Percentiles rank a stretch among this genome's conserved stretches.
Evolutionary conservation across 306 rosid genomes (phyloP).

Genomic region (Adenanthera pavonina): DNA sequence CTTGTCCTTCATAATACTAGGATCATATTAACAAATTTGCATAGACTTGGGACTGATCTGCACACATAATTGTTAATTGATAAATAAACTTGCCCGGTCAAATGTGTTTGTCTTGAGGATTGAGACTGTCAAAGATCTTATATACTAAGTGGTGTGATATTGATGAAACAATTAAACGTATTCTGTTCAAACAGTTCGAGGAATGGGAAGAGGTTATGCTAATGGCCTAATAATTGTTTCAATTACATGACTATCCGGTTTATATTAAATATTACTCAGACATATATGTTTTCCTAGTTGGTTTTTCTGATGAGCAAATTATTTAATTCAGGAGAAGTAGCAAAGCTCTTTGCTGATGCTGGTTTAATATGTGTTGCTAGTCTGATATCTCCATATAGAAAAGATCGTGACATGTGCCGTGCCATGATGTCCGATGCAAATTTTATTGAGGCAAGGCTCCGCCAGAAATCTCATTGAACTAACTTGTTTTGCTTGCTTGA

Average conservation of each 20-base stretch:
- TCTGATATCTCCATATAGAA: constrained; percentile 82
- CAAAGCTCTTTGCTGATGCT: constrained; percentile 83
- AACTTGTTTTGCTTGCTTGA: constrained; percentile 31
- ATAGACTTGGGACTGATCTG: constrained; percentile 6
- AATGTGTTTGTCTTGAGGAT: background rate
- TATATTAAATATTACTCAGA: constrained; percentile 3
- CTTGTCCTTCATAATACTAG: constrained; percentile 2
- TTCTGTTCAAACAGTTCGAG: background rate
- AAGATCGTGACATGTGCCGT: constrained; percentile 76
- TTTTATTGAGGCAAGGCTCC: constrained; percentile 74
- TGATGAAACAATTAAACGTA: background rate
- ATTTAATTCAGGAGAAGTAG: constrained; percentile 71
- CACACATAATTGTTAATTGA: constrained; percentile 10
- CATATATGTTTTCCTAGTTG: constrained; percentile 14
- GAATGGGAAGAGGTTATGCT: background rate
- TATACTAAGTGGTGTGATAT: background rate
- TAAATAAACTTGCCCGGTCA: constrained; percentile 7
- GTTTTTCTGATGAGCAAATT: constrained; percentile 36
- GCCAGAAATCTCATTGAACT: constrained; percentile 13
- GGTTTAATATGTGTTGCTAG: constrained; percentile 80
- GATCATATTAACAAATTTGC: background rate
- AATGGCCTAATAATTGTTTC: background rate
- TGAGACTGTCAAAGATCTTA: background rate
- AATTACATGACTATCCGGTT: background rate
- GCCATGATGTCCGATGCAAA: constrained; percentile 64